Evolutionary conservation across 345 rosid species (phyloP).

Genomic region (Euphorbia pulcherrima): DNA sequence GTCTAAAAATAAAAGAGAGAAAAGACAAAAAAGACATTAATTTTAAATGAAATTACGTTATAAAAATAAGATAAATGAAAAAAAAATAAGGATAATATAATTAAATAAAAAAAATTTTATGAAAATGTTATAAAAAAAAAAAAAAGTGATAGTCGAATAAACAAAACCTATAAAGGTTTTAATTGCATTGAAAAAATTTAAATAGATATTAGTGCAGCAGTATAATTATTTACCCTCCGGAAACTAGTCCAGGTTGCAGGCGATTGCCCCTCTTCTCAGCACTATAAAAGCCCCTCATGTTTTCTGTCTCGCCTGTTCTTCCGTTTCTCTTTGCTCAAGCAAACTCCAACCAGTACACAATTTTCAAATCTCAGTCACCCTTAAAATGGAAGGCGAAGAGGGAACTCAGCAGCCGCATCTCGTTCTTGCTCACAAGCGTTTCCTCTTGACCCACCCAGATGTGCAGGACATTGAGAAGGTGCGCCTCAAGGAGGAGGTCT

Average conservation of each 20-base stretch:
- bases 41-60: too few species aligned
- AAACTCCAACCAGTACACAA: background rate
- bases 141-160: too few species aligned
- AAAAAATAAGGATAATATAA: too few species aligned
- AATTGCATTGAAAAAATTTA: too few species aligned
- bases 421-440: conserved; percentile 71
- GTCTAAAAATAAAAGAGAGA: too few species aligned
- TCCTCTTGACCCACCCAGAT: conserved; percentile 72
- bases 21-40: too few species aligned
- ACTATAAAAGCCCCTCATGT: background rate
- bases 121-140: too few species aligned
- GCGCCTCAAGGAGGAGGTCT: conserved; percentile 78
- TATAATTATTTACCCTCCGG: too few species aligned
- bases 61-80: too few species aligned
- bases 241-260: background rate
- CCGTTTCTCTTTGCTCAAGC: conserved; percentile 26
- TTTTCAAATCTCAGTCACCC: background rate
- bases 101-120: too few species aligned
- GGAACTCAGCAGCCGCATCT: conserved; percentile 87
- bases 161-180: too few species aligned
- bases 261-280: background rate
- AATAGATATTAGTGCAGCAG: too few species aligned
- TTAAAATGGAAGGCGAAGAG: conserved; percentile 69
- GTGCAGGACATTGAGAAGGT: conserved; percentile 90
- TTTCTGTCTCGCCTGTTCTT: background rate